Conservation (phyloP, 129 eudicot species). For the Flaveria sonorensis region DNA sequence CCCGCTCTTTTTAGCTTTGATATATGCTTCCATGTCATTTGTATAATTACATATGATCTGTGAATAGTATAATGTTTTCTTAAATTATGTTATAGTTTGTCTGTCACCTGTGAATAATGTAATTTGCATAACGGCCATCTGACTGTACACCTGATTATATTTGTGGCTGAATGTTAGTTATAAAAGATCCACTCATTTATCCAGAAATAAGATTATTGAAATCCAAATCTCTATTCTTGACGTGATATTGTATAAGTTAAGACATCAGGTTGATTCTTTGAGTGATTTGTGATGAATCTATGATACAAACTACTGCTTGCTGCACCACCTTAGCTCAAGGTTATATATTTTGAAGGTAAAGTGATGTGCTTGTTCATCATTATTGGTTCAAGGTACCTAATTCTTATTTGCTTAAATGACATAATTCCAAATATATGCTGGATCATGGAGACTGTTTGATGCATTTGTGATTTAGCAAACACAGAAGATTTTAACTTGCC, state of each 20-base stretch:
- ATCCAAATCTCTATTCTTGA: background rate
- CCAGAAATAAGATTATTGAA: background rate
- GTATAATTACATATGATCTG: conserved; percentile 20
- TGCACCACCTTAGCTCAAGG: background rate
- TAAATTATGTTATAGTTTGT: conserved; percentile 21
- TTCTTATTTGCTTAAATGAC: background rate
- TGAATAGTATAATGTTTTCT: conserved; percentile 14
- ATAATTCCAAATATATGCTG: conserved; percentile 10
- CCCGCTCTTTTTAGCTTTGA: conserved; percentile 4
- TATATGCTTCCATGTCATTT: conserved; percentile 15
- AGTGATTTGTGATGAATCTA: background rate
- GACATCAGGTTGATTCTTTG: conserved; percentile 12
- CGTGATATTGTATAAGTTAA: background rate
- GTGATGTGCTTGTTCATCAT: background rate
- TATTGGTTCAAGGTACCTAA: background rate
- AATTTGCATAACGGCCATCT: conserved; percentile 4
- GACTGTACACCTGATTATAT: conserved; percentile 27
- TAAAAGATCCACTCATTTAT: background rate
- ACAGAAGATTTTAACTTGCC: background rate
- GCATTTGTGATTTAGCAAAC: background rate
- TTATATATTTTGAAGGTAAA: background rate
- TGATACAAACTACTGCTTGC: conserved; percentile 3
- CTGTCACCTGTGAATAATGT: conserved; percentile 16
- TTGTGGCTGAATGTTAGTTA: conserved; percentile 20
- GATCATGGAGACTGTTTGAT: background rate